phyloP scores from a whole-genome alignment of 176 grass and related monocot species.

The Tuctoria greenei region DNA sequence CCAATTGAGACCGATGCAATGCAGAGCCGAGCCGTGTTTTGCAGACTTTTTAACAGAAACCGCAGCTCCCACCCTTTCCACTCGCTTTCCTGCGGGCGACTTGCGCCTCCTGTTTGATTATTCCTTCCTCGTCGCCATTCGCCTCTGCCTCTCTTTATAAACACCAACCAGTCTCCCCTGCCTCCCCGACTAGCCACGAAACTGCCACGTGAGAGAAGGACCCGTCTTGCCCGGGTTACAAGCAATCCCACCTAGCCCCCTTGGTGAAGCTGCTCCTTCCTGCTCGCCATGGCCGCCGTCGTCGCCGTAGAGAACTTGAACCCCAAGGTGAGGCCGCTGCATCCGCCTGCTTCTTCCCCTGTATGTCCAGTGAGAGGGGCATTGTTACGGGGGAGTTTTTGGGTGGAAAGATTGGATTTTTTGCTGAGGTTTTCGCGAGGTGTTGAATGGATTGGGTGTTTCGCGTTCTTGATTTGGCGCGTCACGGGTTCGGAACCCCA shows the following conservation, averaged over 20 bases:
- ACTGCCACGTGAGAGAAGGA: background rate
- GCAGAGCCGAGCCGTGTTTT: background rate
- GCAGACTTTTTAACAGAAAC: slow-evolving; percentile 25
- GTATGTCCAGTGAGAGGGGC: background rate
- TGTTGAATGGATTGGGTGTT: background rate
- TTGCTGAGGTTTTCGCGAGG: background rate
- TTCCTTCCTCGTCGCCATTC: background rate
- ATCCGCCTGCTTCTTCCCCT: background rate
- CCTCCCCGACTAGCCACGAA: slow-evolving; percentile 45
- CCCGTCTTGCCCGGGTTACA: background rate
- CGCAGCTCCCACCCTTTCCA: slow-evolving; percentile 21
- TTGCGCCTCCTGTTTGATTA: slow-evolving; percentile 18
- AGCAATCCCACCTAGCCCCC: background rate
- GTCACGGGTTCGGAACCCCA: background rate
- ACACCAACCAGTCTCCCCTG: slow-evolving; percentile 1
- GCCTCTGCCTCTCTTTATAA: slow-evolving; percentile 35
- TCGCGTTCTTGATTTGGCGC: background rate
- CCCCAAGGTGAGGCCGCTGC: slow-evolving; percentile 42
- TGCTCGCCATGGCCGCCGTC: slow-evolving; percentile 39
- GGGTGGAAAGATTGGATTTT: slow-evolving; percentile 21
- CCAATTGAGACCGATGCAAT: background rate
- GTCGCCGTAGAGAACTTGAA: slow-evolving; percentile 54
- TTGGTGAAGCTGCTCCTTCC: background rate
- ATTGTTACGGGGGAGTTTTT: background rate
- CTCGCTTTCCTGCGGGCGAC: slow-evolving; percentile 36